A percentile compares a stretch with the other conserved stretches of the same genome.
Evolutionary conservation across 129 eudicot species (phyloP).

Genomic region (Silybum marianum): DNA sequence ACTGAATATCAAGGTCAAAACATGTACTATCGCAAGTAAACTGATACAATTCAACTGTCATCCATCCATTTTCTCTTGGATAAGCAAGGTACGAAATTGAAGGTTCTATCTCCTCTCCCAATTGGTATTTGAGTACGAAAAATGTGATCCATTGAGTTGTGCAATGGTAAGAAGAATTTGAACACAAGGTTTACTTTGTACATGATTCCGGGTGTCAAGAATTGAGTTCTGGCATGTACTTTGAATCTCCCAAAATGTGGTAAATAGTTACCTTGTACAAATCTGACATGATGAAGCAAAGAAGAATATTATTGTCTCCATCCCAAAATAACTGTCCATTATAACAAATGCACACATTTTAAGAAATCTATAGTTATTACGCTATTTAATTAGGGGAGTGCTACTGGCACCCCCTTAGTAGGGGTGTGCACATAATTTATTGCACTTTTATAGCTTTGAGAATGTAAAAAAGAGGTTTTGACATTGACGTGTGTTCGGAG

Average conservation of each 20-base stretch:
- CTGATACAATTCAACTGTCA: neutral
- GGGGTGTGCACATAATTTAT: no score
- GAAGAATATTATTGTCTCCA: neutral
- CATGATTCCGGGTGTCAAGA: neutral
- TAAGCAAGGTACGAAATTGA: neutral
- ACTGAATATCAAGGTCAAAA: neutral
- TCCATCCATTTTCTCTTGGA: neutral
- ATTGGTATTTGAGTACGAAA: neutral
- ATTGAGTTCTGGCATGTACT: neutral
- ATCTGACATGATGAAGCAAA: neutral
- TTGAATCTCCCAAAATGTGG: no score
- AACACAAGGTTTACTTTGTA: neutral
- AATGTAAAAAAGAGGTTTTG: no score
- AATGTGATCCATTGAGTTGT: neutral
- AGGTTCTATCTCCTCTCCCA: neutral
- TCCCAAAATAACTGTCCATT: no score
- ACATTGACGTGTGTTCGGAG: no score
- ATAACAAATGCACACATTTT: no score
- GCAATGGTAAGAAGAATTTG: no score
- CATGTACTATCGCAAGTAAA: neutral
- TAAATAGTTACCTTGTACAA: neutral
- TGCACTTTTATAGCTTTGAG: no score
- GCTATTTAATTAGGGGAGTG: no score
- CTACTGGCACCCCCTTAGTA: no score
- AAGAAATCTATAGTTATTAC: no score